Evolutionary conservation across 805 yeast species (phyloP).

Genomic region (Vanderwaltozyma polyspora): DNA sequence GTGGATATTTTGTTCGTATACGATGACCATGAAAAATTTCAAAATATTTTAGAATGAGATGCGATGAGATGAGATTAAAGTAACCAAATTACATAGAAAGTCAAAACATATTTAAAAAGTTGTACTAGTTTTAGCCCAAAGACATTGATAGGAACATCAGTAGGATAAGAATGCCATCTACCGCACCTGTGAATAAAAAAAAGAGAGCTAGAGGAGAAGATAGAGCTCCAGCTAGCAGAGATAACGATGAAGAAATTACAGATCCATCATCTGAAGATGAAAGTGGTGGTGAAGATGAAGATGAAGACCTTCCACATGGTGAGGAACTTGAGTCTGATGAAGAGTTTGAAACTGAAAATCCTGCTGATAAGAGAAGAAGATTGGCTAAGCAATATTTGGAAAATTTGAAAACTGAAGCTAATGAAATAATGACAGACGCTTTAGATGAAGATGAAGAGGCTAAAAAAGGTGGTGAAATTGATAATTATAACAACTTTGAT

Average conservation of each 20-base stretch:
- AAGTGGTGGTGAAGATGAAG: conserved; percentile 30
- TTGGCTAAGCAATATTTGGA: conserved; percentile 87
- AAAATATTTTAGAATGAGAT: conserved; percentile 6
- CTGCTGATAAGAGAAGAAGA: conserved; percentile 89
- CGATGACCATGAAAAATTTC: conserved; percentile 12
- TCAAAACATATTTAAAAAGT: too few species aligned
- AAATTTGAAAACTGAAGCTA: conserved; percentile 54
- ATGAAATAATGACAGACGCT: conserved; percentile 23
- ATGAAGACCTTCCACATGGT: conserved; percentile 12
- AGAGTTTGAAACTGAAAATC: conserved; percentile 63
- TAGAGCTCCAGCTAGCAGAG: conserved; percentile 4
- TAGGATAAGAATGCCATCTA: conserved; percentile 1
- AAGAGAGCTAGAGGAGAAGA: conserved; percentile 17
- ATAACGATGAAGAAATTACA: conserved; percentile 45
- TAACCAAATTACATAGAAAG: too few species aligned
- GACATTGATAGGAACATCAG: too few species aligned
- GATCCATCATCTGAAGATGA: conserved; percentile 38
- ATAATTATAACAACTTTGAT: conserved; percentile 50
- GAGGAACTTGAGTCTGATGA: conserved; percentile 54
- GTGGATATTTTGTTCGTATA: too few species aligned
- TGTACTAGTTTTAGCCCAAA: too few species aligned
- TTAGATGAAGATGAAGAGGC: conserved; percentile 9
- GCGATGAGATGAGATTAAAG: conserved; percentile 24
- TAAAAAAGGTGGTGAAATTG: conserved; percentile 11
- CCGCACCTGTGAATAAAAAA: conserved; percentile 5